A percentile compares a stretch with the other conserved stretches of the same genome.
Conservation (phyloP, 2,329 filamentous ascomycete genomes). For the Didymella lethalis region DNA sequence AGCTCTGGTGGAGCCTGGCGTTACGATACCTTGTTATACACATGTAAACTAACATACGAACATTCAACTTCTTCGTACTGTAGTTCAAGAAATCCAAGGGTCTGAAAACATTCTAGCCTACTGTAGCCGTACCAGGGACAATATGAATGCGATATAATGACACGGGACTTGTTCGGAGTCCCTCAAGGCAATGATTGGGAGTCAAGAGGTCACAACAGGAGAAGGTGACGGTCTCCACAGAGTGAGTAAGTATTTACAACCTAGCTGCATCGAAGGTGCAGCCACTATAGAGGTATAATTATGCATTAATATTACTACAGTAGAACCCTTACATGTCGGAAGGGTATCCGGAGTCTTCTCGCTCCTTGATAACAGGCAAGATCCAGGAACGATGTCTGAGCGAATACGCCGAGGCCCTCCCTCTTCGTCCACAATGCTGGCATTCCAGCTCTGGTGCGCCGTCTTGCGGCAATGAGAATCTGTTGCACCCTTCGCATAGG, state of each 20-base stretch:
- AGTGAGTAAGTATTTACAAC: background rate
- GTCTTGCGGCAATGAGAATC: background rate
- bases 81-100: too few species aligned
- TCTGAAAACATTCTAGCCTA: too few species aligned
- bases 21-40: slow-evolving; percentile 3
- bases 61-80: too few species aligned
- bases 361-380: background rate
- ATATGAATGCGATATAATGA: too few species aligned
- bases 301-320: slow-evolving; percentile 11
- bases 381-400: background rate
- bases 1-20: background rate
- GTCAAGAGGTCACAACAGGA: too few species aligned
- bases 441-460: background rate
- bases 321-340: background rate
- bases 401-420: background rate
- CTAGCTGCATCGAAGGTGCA: too few species aligned
- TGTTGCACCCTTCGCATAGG: background rate
- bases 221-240: too few species aligned
- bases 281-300: background rate
- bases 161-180: too few species aligned
- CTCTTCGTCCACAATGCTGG: background rate
- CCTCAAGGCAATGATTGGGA: too few species aligned
- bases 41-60: too few species aligned
- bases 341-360: slow-evolving; percentile 7
- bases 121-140: too few species aligned